Percentiles rank a stretch among this genome's conserved stretches.
phyloP scores from a whole-genome alignment of 345 rosid genomes.

The Sisymbrium altissimum region DNA sequence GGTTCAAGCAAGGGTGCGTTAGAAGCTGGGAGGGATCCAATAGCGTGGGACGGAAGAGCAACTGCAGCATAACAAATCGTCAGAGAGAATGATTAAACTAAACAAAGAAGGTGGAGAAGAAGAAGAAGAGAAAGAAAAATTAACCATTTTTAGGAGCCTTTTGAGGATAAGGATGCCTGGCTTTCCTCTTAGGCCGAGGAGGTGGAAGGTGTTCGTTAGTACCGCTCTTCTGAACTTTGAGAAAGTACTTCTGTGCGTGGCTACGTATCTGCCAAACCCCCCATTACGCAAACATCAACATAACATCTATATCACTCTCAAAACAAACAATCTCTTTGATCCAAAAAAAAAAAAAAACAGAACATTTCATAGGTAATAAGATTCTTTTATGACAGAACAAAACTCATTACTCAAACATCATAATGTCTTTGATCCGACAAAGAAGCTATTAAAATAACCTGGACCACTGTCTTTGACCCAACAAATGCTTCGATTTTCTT shows the following conservation, averaged over 20 bases:
- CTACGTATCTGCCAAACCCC: constrained; percentile 70
- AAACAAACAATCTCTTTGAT: background rate
- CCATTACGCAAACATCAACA: constrained; percentile 8
- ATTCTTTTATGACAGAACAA: background rate
- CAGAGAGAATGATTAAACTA: constrained; percentile 10
- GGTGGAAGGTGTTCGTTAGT: constrained; percentile 88
- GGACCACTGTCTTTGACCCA: constrained; percentile 90
- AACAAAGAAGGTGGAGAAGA: background rate
- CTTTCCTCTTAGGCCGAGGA: constrained; percentile 95
- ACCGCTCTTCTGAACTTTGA: constrained; percentile 90
- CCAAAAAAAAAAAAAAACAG: background rate
- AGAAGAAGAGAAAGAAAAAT: background rate
- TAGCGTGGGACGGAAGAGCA: constrained; percentile 43
- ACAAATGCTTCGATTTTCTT: constrained; percentile 97
- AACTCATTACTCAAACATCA: background rate
- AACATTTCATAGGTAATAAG: too few species aligned
- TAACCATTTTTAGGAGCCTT: constrained; percentile 74
- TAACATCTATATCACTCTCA: background rate
- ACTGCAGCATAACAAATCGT: constrained; percentile 31
- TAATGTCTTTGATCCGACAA: background rate
- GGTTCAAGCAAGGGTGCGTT: constrained; percentile 45
- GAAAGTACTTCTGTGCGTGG: constrained; percentile 93
- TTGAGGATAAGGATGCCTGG: constrained; percentile 90
- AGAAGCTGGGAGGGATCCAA: constrained; percentile 47
- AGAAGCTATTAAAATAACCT: too few species aligned